Percentiles rank a stretch among this genome's conserved stretches.
Conservation (phyloP, 2,329 filamentous ascomycete genomes). For the Teratosphaeria viscida region DNA sequence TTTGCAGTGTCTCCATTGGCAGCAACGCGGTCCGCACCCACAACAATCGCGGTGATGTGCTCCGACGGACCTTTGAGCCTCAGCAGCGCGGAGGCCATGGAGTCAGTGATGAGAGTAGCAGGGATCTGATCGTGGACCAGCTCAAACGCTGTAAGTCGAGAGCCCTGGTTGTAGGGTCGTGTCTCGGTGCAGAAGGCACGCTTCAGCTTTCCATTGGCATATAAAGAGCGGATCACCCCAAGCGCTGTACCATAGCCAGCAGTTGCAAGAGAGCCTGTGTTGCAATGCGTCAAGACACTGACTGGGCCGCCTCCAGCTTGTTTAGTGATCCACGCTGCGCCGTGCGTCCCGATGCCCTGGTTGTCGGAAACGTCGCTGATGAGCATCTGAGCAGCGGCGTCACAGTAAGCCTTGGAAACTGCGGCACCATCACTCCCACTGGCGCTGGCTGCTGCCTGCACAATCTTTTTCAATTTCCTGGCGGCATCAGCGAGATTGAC, state of each 20-base stretch:
- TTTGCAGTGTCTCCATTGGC: conserved; percentile 97
- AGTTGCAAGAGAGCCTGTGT: conserved; percentile 91
- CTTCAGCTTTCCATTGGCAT: conserved; percentile 53
- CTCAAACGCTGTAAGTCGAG: conserved; percentile 87
- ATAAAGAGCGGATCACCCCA: conserved; percentile 80
- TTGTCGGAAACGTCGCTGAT: conserved; percentile 82
- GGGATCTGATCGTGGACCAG: conserved; percentile 90
- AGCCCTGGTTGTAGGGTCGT: conserved; percentile 94
- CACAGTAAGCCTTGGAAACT: conserved; percentile 62
- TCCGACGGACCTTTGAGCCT: conserved; percentile 47
- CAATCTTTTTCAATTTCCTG: conserved; percentile 59
- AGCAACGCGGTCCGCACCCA: conserved; percentile 89
- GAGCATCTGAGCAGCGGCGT: conserved; percentile 76
- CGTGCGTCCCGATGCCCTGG: conserved; percentile 69
- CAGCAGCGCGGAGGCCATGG: conserved; percentile 87
- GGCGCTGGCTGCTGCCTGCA: conserved; percentile 40
- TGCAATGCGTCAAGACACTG: conserved; percentile 93
- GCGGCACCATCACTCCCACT: conserved; percentile 37
- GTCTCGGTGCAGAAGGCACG: conserved; percentile 97
- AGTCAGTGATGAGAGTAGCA: conserved; percentile 85
- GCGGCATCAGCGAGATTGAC: conserved; percentile 92
- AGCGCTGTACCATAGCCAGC: conserved; percentile 96
- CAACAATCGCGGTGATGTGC: conserved; percentile 76
- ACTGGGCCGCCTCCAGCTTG: conserved; percentile 45
- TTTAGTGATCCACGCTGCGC: conserved; percentile 73